Base-by-base conservation (phyloP, 2,329 filamentous ascomycete genomes). In the Orbilia quercus region DNA sequence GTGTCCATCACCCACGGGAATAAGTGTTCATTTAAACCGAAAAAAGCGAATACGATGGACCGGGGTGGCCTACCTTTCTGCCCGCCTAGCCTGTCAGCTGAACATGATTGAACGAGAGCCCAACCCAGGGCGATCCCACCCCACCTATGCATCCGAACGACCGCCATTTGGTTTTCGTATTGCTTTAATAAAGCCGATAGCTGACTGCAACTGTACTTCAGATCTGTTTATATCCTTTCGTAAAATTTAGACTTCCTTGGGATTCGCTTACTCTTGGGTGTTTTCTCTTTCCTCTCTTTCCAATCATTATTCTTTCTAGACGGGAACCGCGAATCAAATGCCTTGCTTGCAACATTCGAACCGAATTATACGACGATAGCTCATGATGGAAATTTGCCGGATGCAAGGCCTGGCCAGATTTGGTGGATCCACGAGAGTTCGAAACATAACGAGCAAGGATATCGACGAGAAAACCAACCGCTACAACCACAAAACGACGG, bases 11-110 rank as follows among this genome's bases (percentile, higher is more conserved):
- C 38, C 60, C 47, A 59, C 55, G 66, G 69, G 69, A 73, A 73
- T 59, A 55, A 66, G 57, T 51, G 47, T 59, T 66, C 45, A 66
- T 66, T 73, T 73, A 60, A 73, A 65, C 69, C 69, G 69, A 73
- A 55, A 54, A 64, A 62, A 57, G 55, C 69, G 60, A 73, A 58
- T 62, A 59, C 54, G 42, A 51, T 48, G 7, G 45, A 65, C 69
- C 53, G 28, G 48, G 67, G 58, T 59, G 53, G 42, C 34, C 47
- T 48, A 23, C 60, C 69, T 47, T 59, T 65, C 67, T 55, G 60
- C 69, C 69, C 60, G 69, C 69, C 69, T 65, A 66, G 69, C 53
- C 60, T 60, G 69, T 73, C 69, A 73, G 69, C 69, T 73, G 69
- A 60, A 73, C 69, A 60, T 60, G 45, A 59, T 72, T 54, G 59